These are phyloP conservation scores for Raphanus sativus DNA, from an alignment of 345 rosid genomes.

Conservation along the genomic window DNA sequence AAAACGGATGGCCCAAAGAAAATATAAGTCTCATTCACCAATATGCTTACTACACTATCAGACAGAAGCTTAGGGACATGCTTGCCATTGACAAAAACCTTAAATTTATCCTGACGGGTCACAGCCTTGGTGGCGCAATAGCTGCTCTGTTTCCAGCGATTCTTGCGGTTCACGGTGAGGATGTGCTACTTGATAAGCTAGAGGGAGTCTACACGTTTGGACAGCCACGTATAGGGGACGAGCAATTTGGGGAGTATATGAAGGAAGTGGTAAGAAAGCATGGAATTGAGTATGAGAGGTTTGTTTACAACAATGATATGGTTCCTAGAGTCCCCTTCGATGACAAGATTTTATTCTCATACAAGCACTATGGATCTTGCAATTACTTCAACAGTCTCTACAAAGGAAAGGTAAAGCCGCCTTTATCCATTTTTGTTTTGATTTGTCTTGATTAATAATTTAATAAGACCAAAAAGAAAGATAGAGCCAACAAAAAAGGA, in stretches of 20 bases:
- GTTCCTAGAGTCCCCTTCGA: conserved; percentile 62
- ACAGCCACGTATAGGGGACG: conserved; percentile 75
- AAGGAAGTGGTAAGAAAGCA: conserved; percentile 34
- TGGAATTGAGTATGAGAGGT: conserved; percentile 50
- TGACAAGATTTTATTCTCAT: conserved; percentile 44
- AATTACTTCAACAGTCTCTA: conserved; percentile 45
- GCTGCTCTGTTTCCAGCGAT: conserved; percentile 58
- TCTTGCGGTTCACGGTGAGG: conserved; percentile 53
- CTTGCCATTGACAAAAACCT: conserved; percentile 31
- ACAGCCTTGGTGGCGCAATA: conserved; percentile 69
- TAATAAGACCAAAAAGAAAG: background rate
- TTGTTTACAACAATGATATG: conserved; percentile 58
- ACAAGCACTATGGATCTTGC: conserved; percentile 67
- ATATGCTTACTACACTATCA: conserved; percentile 57
- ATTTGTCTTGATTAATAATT: background rate
- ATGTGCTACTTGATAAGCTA: conserved; percentile 44
- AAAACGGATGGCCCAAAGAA: conserved; percentile 49
- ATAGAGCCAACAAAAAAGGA: background rate
- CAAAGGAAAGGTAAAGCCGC: conserved; percentile 46
- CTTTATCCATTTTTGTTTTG: background rate
- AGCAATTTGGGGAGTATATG: conserved; percentile 49
- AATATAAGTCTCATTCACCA: conserved; percentile 8
- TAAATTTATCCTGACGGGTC: conserved; percentile 62
- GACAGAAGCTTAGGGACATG: conserved; percentile 42
- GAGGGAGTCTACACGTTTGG: conserved; percentile 73